Conservation (phyloP, 805 yeast genomes). For the Candida ficus region DNA sequence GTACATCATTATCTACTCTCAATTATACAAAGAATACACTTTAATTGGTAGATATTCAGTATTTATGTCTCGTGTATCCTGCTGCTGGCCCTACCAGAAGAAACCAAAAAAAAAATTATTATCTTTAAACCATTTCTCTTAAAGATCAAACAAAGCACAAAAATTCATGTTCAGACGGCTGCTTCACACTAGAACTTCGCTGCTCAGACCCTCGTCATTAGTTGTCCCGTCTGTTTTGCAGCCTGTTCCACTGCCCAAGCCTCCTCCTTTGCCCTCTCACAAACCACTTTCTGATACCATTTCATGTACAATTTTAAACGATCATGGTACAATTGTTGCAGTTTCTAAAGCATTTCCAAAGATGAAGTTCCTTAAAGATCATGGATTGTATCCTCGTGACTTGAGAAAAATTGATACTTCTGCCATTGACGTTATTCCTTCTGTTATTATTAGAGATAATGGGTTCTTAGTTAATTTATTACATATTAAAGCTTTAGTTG, state of each 20-base stretch:
- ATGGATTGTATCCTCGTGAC: constrained; percentile 80
- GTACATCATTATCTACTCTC: too few species aligned
- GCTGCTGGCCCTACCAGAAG: too few species aligned
- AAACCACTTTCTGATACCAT: constrained; percentile 3
- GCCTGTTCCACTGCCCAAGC: constrained; percentile 6
- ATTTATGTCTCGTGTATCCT: too few species aligned
- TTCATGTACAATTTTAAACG: constrained; percentile 73
- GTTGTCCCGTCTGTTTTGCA: not conserved
- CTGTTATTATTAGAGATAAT: constrained; percentile 71
- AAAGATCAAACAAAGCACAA: too few species aligned
- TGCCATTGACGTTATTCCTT: constrained; percentile 80
- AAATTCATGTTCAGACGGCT: constrained; percentile 1
- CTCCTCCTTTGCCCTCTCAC: constrained; percentile 3
- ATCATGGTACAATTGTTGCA: constrained; percentile 65
- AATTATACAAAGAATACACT: too few species aligned
- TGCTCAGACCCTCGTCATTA: not conserved
- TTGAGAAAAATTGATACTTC: constrained; percentile 73
- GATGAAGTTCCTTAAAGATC: constrained; percentile 66
- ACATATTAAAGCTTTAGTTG: constrained; percentile 87
- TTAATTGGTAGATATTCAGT: too few species aligned
- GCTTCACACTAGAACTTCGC: not conserved
- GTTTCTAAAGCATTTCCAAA: constrained; percentile 79
- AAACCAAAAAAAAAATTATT: not conserved
- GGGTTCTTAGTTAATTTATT: constrained; percentile 79
- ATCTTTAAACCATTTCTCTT: not conserved